Conservation (phyloP, 2,329 filamentous ascomycete species). For the Penicillium sp. region DNA sequence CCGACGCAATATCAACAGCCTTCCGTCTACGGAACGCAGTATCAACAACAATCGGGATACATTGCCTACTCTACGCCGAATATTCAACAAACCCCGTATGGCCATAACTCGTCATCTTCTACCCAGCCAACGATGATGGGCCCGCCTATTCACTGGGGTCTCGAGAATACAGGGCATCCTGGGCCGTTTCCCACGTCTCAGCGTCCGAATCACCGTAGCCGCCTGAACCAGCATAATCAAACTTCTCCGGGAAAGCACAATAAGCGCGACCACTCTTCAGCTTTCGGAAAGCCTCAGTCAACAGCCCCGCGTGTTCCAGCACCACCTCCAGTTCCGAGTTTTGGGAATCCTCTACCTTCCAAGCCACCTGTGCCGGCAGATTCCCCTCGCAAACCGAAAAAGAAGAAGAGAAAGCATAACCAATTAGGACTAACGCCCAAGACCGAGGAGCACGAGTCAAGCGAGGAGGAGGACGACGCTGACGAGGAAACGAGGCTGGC, state of each 20-base stretch:
- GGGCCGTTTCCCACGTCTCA: constrained; percentile 50
- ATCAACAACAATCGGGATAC: constrained; percentile 34
- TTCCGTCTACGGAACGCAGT: constrained; percentile 28
- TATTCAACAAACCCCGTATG: constrained; percentile 31
- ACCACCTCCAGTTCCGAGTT: constrained; percentile 51
- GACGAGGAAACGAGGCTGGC: constrained; percentile 52
- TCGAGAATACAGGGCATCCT: constrained; percentile 54
- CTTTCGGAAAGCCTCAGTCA: constrained; percentile 41
- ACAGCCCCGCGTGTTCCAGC: constrained; percentile 39
- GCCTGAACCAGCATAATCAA: constrained; percentile 31
- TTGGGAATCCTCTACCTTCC: constrained; percentile 48
- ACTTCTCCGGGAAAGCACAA: constrained; percentile 25
- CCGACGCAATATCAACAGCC: constrained; percentile 34
- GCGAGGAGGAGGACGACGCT: constrained; percentile 51
- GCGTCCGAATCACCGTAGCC: constrained; percentile 33
- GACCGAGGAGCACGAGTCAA: constrained; percentile 51
- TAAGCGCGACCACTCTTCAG: constrained; percentile 45
- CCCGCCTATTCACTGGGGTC: constrained; percentile 60
- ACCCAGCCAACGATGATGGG: constrained; percentile 55
- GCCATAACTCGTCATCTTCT: constrained; percentile 23
- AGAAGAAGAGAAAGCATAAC: constrained; percentile 51
- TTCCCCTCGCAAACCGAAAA: constrained; percentile 41
- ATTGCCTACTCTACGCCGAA: constrained; percentile 30
- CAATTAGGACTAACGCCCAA: constrained; percentile 54
- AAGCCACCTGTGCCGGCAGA: constrained; percentile 47